Percentiles rank a stretch among this genome's conserved stretches.
Conservation (phyloP, 2,329 filamentous ascomycete genomes). For the Paraconiothyrium brasiliense region DNA sequence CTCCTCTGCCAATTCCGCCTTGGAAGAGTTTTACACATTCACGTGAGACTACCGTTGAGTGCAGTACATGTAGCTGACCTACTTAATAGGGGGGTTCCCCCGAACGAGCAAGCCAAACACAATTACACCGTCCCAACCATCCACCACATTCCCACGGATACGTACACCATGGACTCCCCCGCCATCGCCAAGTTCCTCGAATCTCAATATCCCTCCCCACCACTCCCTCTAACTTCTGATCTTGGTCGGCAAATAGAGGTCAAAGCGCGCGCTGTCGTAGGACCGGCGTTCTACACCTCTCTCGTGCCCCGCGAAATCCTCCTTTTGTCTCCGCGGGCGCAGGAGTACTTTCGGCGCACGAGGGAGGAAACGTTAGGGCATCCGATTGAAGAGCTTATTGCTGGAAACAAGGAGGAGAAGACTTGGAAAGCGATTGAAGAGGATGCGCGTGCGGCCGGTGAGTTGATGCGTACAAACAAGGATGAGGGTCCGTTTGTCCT, state of each 20-base stretch:
- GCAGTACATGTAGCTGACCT: too few relatives aligned
- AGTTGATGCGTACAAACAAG: slow-evolving; percentile 47
- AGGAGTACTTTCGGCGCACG: slow-evolving; percentile 53
- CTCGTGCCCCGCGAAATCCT: slow-evolving; percentile 50
- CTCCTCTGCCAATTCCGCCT: neutral
- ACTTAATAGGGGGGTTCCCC: slow-evolving; percentile 32
- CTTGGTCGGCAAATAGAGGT: slow-evolving; percentile 47
- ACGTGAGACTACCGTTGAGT: too few relatives aligned
- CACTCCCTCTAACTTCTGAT: slow-evolving; percentile 48
- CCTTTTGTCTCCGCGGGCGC: slow-evolving; percentile 50
- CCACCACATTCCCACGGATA: slow-evolving; percentile 52
- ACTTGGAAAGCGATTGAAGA: slow-evolving; percentile 38
- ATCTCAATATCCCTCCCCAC: slow-evolving; percentile 50
- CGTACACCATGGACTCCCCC: slow-evolving; percentile 53
- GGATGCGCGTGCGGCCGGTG: slow-evolving; percentile 37
- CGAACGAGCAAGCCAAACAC: slow-evolving; percentile 30
- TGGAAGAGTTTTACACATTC: neutral
- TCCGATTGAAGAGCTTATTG: slow-evolving; percentile 46
- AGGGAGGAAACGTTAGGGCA: slow-evolving; percentile 50
- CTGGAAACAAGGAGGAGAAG: slow-evolving; percentile 41
- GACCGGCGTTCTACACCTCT: slow-evolving; percentile 39
- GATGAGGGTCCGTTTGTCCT: slow-evolving; percentile 53
- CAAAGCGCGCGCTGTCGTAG: slow-evolving; percentile 41
- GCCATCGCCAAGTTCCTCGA: slow-evolving; percentile 54
- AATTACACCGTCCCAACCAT: slow-evolving; percentile 57